Evolutionary conservation across 495 filamentous ascomycete species (phyloP).

Genomic region (Lineolata rhizophorae): DNA sequence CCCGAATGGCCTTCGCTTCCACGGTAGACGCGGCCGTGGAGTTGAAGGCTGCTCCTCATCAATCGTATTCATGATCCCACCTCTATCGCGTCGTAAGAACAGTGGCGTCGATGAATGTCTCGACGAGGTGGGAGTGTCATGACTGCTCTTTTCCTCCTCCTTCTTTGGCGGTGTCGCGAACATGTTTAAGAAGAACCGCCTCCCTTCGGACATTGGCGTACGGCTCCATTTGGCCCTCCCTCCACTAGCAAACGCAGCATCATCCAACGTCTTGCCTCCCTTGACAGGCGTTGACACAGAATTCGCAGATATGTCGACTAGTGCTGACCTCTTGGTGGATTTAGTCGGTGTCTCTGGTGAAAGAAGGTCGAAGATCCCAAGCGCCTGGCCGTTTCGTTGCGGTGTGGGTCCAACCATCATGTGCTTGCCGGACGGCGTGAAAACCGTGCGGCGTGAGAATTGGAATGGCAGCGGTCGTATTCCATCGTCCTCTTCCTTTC

Average conservation of each 20-base stretch:
- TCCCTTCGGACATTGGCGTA: constrained; percentile 41
- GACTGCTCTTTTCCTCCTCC: constrained; percentile 3
- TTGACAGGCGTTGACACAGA: constrained; percentile 14
- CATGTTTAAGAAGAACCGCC: constrained; percentile 35
- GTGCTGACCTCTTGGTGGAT: constrained; percentile 4
- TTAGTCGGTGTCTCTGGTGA: constrained; percentile 20
- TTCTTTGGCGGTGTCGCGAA: constrained; percentile 39
- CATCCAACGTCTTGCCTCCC: constrained; percentile 1
- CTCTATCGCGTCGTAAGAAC: constrained; percentile 50
- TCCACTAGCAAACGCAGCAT: constrained; percentile 6
- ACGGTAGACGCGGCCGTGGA: no score
- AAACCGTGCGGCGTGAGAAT: constrained; percentile 2
- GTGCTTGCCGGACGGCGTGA: constrained; percentile 5
- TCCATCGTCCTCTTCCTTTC: neutral
- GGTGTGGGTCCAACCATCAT: constrained; percentile 59
- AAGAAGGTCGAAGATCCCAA: constrained; percentile 83
- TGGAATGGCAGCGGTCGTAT: neutral
- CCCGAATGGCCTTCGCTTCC: constrained; percentile 34
- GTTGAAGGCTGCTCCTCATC: constrained; percentile 22
- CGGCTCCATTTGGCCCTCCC: constrained; percentile 19
- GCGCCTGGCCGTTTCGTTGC: constrained; percentile 64
- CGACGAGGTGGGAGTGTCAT: constrained; percentile 25
- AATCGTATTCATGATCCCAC: no score
- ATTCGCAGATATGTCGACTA: constrained; percentile 9
- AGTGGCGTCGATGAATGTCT: constrained; percentile 45